phyloP scores from a whole-genome alignment of 2,329 filamentous ascomycete genomes.

The Setomelanomma holmii region DNA sequence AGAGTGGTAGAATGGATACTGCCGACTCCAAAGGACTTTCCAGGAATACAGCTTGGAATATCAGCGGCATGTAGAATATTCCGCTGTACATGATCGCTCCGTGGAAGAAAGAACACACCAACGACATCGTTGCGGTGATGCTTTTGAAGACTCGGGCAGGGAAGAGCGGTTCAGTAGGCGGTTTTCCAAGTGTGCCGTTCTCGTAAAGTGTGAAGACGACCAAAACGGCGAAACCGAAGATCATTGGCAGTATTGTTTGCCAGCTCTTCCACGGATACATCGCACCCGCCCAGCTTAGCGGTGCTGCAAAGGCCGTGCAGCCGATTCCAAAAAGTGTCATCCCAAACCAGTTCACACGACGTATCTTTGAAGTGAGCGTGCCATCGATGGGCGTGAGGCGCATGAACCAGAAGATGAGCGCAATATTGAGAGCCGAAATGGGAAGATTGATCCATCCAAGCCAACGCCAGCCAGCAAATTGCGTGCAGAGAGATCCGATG shows the following conservation, averaged over 20 bases:
- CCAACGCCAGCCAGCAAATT: constrained; percentile 56
- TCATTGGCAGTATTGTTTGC: constrained; percentile 66
- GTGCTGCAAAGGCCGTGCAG: constrained; percentile 55
- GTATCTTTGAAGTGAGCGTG: constrained; percentile 46
- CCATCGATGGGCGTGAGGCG: constrained; percentile 58
- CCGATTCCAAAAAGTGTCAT: constrained; percentile 54
- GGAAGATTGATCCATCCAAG: constrained; percentile 47
- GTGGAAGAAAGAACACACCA: constrained; percentile 62
- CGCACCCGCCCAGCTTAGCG: constrained; percentile 59
- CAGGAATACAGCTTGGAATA: constrained; percentile 46
- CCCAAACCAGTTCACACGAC: constrained; percentile 59
- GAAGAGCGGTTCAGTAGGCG: constrained; percentile 18
- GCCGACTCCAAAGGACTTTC: constrained; percentile 42
- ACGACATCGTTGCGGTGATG: constrained; percentile 57
- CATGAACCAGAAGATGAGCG: constrained; percentile 56
- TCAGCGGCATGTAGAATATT: constrained; percentile 49
- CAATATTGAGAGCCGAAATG: constrained; percentile 52
- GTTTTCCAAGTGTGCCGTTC: not conserved
- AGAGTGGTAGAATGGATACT: constrained; percentile 47
- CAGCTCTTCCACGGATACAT: constrained; percentile 63
- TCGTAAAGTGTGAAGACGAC: constrained; percentile 50
- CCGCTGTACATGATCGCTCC: constrained; percentile 55
- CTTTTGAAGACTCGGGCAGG: constrained; percentile 53
- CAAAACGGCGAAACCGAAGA: constrained; percentile 61
- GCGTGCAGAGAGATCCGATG: constrained; percentile 55